A percentile compares a stretch with the other conserved stretches of the same genome.
These are phyloP conservation scores for Boletus patriciae DNA, from an alignment of 768 basidiomycete species.

Conservation along the genomic window DNA sequence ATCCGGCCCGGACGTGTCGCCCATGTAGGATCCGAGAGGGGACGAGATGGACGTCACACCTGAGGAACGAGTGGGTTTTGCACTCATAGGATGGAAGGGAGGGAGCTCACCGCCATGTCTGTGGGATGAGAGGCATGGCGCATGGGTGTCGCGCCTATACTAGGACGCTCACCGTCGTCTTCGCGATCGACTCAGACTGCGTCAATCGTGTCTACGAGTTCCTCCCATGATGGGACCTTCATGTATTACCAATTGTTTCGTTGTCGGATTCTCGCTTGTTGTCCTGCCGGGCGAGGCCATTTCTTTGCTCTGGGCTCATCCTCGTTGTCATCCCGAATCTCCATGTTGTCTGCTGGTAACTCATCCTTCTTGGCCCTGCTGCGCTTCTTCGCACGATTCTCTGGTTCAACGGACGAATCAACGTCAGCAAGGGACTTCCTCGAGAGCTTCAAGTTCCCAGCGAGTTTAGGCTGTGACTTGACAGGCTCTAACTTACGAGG, in stretches of 20 bases:
- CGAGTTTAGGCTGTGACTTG: constrained; percentile 28
- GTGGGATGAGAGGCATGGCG: too few relatives aligned
- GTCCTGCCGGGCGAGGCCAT: constrained; percentile 27
- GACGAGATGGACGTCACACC: too few relatives aligned
- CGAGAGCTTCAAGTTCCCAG: constrained; percentile 27
- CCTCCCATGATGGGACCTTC: constrained; percentile 60
- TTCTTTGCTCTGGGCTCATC: constrained; percentile 34
- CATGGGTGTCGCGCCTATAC: too few relatives aligned
- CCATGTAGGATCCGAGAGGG: too few relatives aligned
- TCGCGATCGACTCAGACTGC: constrained; percentile 73
- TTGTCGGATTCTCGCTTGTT: constrained; percentile 39
- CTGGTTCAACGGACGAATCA: constrained; percentile 27
- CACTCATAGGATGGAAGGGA: too few relatives aligned
- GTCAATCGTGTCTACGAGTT: constrained; percentile 59
- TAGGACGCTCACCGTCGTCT: constrained; percentile 39
- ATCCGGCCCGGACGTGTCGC: too few relatives aligned
- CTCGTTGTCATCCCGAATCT: constrained; percentile 37
- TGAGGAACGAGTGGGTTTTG: too few relatives aligned
- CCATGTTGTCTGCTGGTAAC: constrained; percentile 35
- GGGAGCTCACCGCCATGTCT: too few relatives aligned
- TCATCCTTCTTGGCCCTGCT: constrained; percentile 37
- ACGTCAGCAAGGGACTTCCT: constrained; percentile 38
- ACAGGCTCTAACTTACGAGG: constrained; percentile 42
- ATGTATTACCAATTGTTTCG: constrained; percentile 40
- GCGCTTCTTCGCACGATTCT: constrained; percentile 41